Evolutionary conservation across 768 basidiomycete species (phyloP).

Genomic region (Pleurotus pulmonarius): DNA sequence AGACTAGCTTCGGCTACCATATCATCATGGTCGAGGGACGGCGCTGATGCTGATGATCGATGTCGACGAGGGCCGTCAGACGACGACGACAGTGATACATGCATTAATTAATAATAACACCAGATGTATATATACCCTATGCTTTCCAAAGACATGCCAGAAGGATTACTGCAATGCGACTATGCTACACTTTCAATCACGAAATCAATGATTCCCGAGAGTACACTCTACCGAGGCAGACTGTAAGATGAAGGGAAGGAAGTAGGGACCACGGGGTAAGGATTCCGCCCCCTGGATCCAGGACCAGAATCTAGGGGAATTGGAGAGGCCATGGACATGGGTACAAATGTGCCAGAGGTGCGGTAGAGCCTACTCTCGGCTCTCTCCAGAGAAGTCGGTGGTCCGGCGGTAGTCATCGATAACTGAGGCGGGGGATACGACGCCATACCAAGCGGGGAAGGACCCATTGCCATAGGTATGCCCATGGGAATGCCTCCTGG

Average conservation of each 20-base stretch:
- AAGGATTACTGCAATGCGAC: not conserved
- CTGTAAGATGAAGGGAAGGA: slow-evolving; percentile 8
- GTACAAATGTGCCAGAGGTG: slow-evolving; percentile 3
- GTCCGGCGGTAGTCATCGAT: not conserved
- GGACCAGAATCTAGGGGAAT: not conserved
- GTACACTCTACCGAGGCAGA: not conserved
- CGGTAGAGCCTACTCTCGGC: not conserved
- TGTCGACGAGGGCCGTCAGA: not conserved
- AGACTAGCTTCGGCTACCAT: slow-evolving; percentile 84
- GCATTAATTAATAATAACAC: not conserved
- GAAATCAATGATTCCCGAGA: not conserved
- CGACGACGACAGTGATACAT: not conserved
- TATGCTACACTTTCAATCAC: not conserved
- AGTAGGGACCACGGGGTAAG: slow-evolving; percentile 15
- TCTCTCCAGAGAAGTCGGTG: slow-evolving; percentile 4
- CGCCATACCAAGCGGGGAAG: not conserved
- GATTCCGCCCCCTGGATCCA: slow-evolving; percentile 5
- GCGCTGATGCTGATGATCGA: slow-evolving; percentile 27
- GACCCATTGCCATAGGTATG: too few relatives aligned
- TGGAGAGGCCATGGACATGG: not conserved
- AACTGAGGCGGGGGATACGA: not conserved
- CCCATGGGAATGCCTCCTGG: too few relatives aligned
- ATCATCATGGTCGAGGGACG: slow-evolving; percentile 91
- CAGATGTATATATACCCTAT: not conserved
- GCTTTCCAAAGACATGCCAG: too few relatives aligned